These are phyloP conservation scores for Candida hispaniensis DNA, from an alignment of 805 yeast genomes.

Conservation along the genomic window DNA sequence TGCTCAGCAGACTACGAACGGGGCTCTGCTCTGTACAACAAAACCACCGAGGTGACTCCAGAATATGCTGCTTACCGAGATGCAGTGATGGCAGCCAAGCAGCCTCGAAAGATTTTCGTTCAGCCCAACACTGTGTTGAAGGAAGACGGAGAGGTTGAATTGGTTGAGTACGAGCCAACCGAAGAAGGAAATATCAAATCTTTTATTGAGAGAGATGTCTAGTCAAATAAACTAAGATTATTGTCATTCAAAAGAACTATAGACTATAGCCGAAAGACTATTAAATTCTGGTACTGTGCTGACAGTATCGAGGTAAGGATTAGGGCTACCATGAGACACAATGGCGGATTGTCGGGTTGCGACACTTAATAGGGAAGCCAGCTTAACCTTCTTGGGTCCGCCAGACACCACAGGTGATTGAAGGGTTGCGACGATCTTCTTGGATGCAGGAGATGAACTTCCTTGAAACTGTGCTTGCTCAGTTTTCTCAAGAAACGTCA, in stretches of 20 bases:
- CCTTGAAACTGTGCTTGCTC: conserved; percentile 9
- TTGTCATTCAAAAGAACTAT: conserved; percentile 49
- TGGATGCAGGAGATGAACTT: conserved; percentile 1
- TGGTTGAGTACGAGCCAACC: conserved; percentile 66
- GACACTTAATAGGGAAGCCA: conserved; percentile 63
- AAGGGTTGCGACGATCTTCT: conserved; percentile 4
- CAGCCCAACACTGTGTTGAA: conserved; percentile 60
- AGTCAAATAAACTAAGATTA: not conserved
- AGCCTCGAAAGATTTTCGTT: conserved; percentile 74
- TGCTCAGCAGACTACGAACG: conserved; percentile 58
- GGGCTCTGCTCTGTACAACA: conserved; percentile 54
- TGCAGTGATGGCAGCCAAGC: conserved; percentile 55
- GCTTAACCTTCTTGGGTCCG: conserved; percentile 33
- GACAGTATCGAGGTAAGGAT: conserved; percentile 36
- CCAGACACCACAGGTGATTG: conserved; percentile 18
- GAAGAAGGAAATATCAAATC: conserved; percentile 71
- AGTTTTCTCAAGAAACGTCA: conserved; percentile 35
- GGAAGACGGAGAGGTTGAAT: conserved; percentile 36
- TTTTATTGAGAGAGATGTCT: conserved; percentile 49
- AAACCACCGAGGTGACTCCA: conserved; percentile 48
- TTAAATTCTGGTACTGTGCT: conserved; percentile 51
- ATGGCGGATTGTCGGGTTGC: conserved; percentile 54
- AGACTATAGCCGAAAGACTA: conserved; percentile 78
- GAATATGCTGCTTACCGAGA: conserved; percentile 59
- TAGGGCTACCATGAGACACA: conserved; percentile 35